Base-by-base conservation (phyloP, 2,329 filamentous ascomycete species). In the Podosphaera aphanis region DNA sequence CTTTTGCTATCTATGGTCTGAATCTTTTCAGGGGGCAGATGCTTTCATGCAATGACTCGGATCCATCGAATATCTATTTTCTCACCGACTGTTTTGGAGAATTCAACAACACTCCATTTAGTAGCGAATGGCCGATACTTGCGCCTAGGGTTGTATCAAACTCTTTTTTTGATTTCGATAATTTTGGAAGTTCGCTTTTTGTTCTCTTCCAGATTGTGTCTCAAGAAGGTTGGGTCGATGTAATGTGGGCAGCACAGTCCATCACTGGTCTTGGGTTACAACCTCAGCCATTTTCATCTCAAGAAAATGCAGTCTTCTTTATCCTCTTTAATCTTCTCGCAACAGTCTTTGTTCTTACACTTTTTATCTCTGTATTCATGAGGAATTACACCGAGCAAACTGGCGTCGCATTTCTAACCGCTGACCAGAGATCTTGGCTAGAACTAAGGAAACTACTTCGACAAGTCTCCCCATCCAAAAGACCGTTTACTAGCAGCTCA, bases 311-410 rank as follows among this genome's bases (percentile, higher is more conserved):
- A 0, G 61, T 95, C 31, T 98, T 94, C 67, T 94, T 98, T 59
- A 75, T 98, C 47, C 70, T 88, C 3, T 98, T 95, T 74, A 98
- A 98, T 63, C 73, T 98, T 59, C 70, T 98, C 55, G 85, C 85
- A 27, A 90, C 90, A 0, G 88, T 98, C 51, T 98, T 98, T 63
- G 81, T 98, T 50, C 70, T 98, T 58, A 98, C 90, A 1, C 67
- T 98, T 58, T 98, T 98, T 61, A 92, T 98, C 42, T 95, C 90
- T 47, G 90, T 98, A 49, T 98, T 98, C 61, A 98, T 98, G 90
- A 83, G 90, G 49, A 98, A 94, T 61, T 98, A 98, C 62, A 98
- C 90, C 0, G 90, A 98, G 62, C 86, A 95, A 62, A 98, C 90
- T 0, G 90, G 90, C 1, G 90, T 98, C 38, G 90, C 90, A 2